These are phyloP conservation scores for Trichoderma arundinaceum DNA, from an alignment of 2,329 filamentous ascomycete genomes.

Conservation along the genomic window DNA sequence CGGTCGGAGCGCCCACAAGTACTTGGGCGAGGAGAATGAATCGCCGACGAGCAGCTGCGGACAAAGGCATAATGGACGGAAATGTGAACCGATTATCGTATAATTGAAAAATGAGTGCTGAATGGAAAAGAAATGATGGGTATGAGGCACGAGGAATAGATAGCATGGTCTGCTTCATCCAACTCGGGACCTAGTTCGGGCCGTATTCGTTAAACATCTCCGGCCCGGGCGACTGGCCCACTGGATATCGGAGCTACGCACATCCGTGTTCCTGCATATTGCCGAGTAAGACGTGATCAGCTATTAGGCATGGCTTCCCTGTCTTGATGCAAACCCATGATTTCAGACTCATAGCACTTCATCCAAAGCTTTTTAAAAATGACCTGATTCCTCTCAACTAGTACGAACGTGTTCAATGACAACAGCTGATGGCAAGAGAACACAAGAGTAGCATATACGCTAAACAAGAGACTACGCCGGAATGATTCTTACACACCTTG, in stretches of 20 bases:
- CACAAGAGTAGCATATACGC: too few relatives aligned
- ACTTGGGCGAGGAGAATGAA: background rate
- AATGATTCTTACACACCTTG: background rate
- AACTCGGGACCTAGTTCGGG: slow-evolving; percentile 12
- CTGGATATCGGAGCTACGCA: background rate
- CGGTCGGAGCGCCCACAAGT: background rate
- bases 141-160: background rate
- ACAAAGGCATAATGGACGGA: background rate
- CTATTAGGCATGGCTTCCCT: too few relatives aligned
- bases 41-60: background rate
- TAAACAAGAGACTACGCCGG: too few relatives aligned
- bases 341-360: too few relatives aligned
- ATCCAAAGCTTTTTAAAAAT: too few relatives aligned
- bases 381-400: too few relatives aligned
- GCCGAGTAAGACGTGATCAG: background rate
- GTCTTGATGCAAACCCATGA: too few relatives aligned
- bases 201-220: background rate
- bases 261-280: background rate
- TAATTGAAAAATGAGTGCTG: background rate
- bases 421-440: too few relatives aligned
- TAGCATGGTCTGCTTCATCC: background rate
- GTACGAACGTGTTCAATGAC: too few relatives aligned
- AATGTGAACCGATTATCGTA: background rate
- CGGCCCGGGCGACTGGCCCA: background rate
- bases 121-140: too few relatives aligned